Percentiles rank a stretch among this genome's conserved stretches.
phyloP scores from a whole-genome alignment of 352 stramenopile species.

The Phytophthora sp. region DNA sequence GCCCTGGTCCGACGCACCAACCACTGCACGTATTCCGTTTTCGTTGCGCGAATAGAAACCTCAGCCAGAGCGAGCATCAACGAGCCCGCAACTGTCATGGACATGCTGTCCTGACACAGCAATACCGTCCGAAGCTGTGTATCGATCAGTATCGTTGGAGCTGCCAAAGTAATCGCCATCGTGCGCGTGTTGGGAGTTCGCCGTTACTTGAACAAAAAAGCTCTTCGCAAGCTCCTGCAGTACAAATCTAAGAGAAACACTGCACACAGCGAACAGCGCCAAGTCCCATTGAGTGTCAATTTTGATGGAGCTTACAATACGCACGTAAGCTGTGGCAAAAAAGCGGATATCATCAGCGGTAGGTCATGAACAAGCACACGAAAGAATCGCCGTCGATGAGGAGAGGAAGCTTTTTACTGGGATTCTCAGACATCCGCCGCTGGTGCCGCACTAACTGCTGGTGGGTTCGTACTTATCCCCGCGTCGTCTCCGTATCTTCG shows the following conservation, averaged over 20 bases:
- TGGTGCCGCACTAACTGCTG: neutral
- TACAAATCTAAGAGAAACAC: conserved; percentile 15
- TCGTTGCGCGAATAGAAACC: conserved; percentile 27
- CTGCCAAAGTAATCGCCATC: conserved; percentile 23
- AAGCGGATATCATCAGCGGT: conserved; percentile 15
- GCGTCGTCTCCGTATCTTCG: conserved; percentile 20
- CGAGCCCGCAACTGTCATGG: conserved; percentile 23
- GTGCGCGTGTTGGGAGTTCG: conserved; percentile 10
- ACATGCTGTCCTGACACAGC: conserved; percentile 14
- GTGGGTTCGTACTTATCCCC: conserved; percentile 1
- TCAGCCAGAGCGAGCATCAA: conserved; percentile 36
- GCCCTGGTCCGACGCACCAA: neutral
- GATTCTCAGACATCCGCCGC: neutral
- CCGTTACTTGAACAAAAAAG: conserved; percentile 9
- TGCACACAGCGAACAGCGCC: conserved; percentile 9
- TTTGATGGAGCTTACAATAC: conserved; percentile 14
- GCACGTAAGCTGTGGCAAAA: conserved; percentile 31
- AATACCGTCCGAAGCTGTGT: conserved; percentile 31
- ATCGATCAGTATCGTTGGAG: conserved; percentile 34
- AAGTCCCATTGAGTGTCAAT: conserved; percentile 16
- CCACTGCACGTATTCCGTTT: conserved; percentile 25
- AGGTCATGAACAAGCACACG: conserved; percentile 22
- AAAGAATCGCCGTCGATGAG: conserved; percentile 1
- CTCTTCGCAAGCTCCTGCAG: conserved; percentile 26
- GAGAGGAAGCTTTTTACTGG: neutral